A percentile compares a stretch with the other conserved stretches of the same genome.
Evolutionary conservation across 352 stramenopile species (phyloP).

Genomic region (Phytophthora cryptogea): DNA sequence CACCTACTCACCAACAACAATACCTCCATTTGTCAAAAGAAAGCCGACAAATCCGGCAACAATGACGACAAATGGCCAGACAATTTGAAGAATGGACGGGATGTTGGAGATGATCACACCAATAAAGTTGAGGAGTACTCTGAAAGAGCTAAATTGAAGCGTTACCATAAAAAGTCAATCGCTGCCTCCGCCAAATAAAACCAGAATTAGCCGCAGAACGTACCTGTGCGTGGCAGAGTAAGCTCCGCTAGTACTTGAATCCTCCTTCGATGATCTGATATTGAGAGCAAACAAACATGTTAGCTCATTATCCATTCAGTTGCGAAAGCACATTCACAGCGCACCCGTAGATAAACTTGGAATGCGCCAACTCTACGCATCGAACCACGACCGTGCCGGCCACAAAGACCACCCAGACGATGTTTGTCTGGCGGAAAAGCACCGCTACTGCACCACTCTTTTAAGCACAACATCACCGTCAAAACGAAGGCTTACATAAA

Average conservation of each 20-base stretch:
- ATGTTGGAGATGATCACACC: conserved; percentile 57
- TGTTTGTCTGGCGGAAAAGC: conserved; percentile 91
- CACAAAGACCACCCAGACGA: conserved; percentile 90
- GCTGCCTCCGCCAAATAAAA: neutral
- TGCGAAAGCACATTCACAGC: neutral
- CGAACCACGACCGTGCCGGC: conserved; percentile 74
- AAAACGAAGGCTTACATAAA: conserved; percentile 6
- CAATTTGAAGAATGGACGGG: conserved; percentile 49
- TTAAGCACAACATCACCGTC: conserved; percentile 1
- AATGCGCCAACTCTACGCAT: conserved; percentile 66
- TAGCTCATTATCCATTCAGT: neutral
- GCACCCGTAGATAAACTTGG: conserved; percentile 76
- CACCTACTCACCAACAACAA: conserved; percentile 69
- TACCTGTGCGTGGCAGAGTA: conserved; percentile 43
- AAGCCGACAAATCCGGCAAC: conserved; percentile 63
- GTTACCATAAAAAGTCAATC: conserved; percentile 7
- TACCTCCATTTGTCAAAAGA: conserved; percentile 74
- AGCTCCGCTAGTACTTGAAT: conserved; percentile 17
- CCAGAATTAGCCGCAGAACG: neutral
- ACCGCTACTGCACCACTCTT: conserved; percentile 78
- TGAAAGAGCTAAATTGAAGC: conserved; percentile 29
- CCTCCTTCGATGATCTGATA: conserved; percentile 45
- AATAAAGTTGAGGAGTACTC: conserved; percentile 69
- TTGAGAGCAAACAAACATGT: neutral
- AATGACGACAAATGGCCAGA: conserved; percentile 75